Evolutionary conservation across 257 asterid genomes (phyloP).

Genomic region (Penstemon davidsonii): DNA sequence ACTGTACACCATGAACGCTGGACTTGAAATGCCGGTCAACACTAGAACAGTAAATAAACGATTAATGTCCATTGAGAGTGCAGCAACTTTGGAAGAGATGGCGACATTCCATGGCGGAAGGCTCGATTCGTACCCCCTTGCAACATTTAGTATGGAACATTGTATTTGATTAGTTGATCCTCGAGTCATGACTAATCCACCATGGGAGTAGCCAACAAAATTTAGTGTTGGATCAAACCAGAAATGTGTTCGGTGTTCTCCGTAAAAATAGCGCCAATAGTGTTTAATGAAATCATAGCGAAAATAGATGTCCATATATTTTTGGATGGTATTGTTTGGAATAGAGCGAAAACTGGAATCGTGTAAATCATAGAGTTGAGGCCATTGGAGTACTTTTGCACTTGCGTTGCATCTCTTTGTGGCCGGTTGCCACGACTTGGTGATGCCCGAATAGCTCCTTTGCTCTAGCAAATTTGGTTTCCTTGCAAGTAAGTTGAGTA

Average conservation of each 20-base stretch:
- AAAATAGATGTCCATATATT: constrained; percentile 4
- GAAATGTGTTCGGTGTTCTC: neutral
- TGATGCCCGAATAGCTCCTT: constrained; percentile 20
- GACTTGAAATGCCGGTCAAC: constrained; percentile 20
- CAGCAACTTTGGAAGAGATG: constrained; percentile 21
- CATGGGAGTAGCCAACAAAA: constrained; percentile 3
- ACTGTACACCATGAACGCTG: constrained; percentile 23
- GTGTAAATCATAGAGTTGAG: constrained; percentile 2
- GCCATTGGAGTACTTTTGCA: neutral
- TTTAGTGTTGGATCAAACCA: neutral
- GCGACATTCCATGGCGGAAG: neutral
- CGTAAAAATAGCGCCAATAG: neutral
- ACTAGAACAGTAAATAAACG: neutral
- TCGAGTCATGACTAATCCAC: neutral
- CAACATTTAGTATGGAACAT: neutral
- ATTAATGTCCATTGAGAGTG: constrained; percentile 1
- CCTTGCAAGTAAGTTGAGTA: constrained; percentile 20
- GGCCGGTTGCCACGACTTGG: constrained; percentile 27
- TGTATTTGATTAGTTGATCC: neutral
- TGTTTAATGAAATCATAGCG: constrained; percentile 15
- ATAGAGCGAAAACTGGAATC: neutral
- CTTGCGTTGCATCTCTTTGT: neutral
- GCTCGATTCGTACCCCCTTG: neutral
- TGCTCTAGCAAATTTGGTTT: constrained; percentile 14
- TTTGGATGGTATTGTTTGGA: neutral